These are phyloP conservation scores for Coemansia sp. DNA, from an alignment of 192 early-diverging fungal species.

Conservation along the genomic window DNA sequence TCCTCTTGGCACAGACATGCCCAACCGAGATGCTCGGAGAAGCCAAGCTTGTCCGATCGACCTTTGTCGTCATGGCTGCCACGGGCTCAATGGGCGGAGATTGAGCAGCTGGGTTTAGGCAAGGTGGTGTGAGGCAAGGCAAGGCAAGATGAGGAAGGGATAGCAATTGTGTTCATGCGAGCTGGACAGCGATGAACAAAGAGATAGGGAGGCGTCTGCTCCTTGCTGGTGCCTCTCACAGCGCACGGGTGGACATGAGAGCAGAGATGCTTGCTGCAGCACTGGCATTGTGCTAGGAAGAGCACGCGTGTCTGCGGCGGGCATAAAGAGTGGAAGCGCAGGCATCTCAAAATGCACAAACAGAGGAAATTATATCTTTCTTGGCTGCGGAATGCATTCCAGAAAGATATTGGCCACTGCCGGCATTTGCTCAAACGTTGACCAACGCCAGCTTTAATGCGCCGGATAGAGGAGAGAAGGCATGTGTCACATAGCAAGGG, in stretches of 20 bases:
- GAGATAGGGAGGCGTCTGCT: neutral
- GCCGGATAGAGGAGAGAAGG: neutral
- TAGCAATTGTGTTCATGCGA: conserved; percentile 3
- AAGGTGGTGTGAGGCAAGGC: neutral
- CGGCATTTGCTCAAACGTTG: neutral
- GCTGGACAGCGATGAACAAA: conserved; percentile 8
- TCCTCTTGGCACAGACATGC: conserved; percentile 1
- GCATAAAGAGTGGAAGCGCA: neutral
- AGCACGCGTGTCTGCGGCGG: conserved; percentile 7
- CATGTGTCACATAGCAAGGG: neutral
- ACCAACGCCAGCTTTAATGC: neutral
- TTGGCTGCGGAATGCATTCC: conserved; percentile 4
- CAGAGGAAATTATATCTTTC: neutral
- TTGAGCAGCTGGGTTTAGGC: neutral
- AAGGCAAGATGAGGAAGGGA: neutral
- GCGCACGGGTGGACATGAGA: neutral
- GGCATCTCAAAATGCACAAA: neutral
- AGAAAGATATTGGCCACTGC: neutral
- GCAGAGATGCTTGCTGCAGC: neutral
- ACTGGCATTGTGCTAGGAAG: neutral
- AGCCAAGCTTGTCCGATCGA: neutral
- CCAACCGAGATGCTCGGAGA: neutral
- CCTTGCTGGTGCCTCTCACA: neutral
- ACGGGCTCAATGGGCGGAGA: neutral
- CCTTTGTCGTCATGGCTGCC: neutral